These are phyloP conservation scores for Trypanosoma platydactyli DNA, from an alignment of 208 protist species.

Conservation along the genomic window DNA sequence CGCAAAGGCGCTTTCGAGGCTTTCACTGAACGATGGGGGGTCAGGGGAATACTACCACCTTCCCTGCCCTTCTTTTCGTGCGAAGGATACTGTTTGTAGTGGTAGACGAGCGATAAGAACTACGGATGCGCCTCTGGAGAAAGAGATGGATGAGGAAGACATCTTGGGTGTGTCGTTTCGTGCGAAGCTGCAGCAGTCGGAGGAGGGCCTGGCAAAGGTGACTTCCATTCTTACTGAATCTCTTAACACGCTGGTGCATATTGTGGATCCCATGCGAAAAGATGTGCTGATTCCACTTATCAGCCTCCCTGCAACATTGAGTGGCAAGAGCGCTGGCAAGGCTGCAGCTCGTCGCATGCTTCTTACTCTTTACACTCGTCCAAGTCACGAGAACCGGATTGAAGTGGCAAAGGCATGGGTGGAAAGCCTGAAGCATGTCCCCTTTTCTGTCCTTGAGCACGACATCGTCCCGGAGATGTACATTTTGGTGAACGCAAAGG, in stretches of 20 bases:
- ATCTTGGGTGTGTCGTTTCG: not conserved
- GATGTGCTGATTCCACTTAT: slow-evolving; percentile 67
- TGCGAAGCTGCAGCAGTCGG: slow-evolving; percentile 24
- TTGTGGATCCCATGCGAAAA: slow-evolving; percentile 55
- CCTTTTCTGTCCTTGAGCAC: slow-evolving; percentile 39
- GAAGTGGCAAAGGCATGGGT: slow-evolving; percentile 55
- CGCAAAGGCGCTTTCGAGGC: not conserved
- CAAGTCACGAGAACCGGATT: slow-evolving; percentile 37
- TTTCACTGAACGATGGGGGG: not conserved
- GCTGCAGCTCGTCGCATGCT: slow-evolving; percentile 47
- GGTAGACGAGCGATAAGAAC: not conserved
- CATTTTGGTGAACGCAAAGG: slow-evolving; percentile 52
- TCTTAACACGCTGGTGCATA: slow-evolving; percentile 42
- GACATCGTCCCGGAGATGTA: slow-evolving; percentile 71
- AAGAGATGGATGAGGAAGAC: not conserved
- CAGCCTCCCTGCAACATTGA: slow-evolving; percentile 35
- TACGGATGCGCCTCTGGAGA: slow-evolving; percentile 10
- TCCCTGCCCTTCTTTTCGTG: not conserved
- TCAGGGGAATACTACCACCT: not conserved
- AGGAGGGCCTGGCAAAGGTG: slow-evolving; percentile 30
- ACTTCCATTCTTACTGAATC: slow-evolving; percentile 43
- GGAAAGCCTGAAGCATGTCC: slow-evolving; percentile 32
- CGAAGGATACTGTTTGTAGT: not conserved
- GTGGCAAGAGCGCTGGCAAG: slow-evolving; percentile 31
- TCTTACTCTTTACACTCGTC: slow-evolving; percentile 58